Evolutionary conservation across 1,139 yeast species (phyloP).

Genomic region (Fermentozyma sake): DNA sequence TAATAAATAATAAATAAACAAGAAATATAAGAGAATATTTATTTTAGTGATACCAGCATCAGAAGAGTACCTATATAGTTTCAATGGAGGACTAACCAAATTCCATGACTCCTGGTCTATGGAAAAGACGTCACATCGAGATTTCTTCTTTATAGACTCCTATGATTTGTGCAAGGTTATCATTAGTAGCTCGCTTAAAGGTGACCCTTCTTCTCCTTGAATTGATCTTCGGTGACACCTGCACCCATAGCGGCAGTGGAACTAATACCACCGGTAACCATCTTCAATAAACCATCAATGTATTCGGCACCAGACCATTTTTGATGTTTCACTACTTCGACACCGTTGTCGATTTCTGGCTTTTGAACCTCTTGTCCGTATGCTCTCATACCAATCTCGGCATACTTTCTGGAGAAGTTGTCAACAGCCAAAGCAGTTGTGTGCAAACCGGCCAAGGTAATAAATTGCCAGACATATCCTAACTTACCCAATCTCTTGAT

Average conservation of each 20-base stretch:
- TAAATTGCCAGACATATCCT: constrained; percentile 97
- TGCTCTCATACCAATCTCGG: constrained; percentile 89
- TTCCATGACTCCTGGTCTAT: no score
- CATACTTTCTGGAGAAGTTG: constrained; percentile 74
- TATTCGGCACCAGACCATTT: constrained; percentile 99
- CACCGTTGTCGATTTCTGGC: constrained; percentile 83
- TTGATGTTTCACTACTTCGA: constrained; percentile 96
- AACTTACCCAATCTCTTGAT: constrained; percentile 81
- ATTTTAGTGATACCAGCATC: no score
- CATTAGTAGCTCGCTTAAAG: no score
- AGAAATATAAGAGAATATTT: no score
- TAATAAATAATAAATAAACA: no score
- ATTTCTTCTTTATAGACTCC: no score
- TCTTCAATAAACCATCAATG: constrained; percentile 83
- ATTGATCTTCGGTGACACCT: constrained; percentile 97
- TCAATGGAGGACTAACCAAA: no score
- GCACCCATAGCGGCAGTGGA: constrained; percentile 98
- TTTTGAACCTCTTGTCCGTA: constrained; percentile 86
- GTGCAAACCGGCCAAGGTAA: constrained; percentile 95
- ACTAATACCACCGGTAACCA: constrained; percentile 92
- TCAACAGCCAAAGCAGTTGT: constrained; percentile 93
- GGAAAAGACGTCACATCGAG: no score
- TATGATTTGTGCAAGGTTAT: no score
- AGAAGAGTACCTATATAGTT: no score
- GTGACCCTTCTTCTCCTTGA: constrained; percentile 53